Evolutionary conservation across 768 basidiomycete genomes (phyloP).

Genomic region (Lactarius indigo): DNA sequence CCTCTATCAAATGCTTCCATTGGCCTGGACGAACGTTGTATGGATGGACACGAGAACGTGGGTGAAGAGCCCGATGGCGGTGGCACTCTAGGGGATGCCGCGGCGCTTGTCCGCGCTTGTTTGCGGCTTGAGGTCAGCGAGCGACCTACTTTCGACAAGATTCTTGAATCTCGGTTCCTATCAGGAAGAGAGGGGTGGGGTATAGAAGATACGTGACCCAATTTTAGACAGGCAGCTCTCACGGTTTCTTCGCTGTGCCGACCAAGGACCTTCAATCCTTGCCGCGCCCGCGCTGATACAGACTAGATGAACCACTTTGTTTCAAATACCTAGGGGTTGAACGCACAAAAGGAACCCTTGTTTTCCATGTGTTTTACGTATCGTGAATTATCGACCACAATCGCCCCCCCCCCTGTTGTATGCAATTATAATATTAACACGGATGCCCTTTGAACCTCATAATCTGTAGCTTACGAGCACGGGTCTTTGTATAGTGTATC

Average conservation of each 20-base stretch:
- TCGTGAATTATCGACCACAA: conserved; percentile 6
- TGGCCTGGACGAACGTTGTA: conserved; percentile 74
- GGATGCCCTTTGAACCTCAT: conserved; percentile 8
- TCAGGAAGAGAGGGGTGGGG: conserved; percentile 76
- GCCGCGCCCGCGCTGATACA: conserved; percentile 3
- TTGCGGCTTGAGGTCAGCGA: conserved; percentile 72
- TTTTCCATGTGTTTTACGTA: conserved; percentile 12
- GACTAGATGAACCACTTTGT: not conserved
- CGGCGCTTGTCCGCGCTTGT: conserved; percentile 79
- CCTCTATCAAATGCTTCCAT: conserved; percentile 76
- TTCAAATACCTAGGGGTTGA: conserved; percentile 16
- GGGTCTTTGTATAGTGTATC: conserved; percentile 7
- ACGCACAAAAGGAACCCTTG: not conserved
- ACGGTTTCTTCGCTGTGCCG: conserved; percentile 2
- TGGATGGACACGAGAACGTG: conserved; percentile 64
- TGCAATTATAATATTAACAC: conserved; percentile 2
- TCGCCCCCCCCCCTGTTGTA: conserved; percentile 9
- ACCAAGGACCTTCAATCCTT: conserved; percentile 5
- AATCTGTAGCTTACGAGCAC: conserved; percentile 6
- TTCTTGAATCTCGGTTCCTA: conserved; percentile 79
- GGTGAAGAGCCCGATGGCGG: conserved; percentile 83
- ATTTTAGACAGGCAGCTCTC: conserved; percentile 8
- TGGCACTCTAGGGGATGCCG: conserved; percentile 79
- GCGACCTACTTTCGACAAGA: conserved; percentile 82
- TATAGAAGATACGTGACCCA: conserved; percentile 28